Base-by-base conservation (phyloP, 495 filamentous ascomycete genomes). In the Staphylotrichum tortipilum region DNA sequence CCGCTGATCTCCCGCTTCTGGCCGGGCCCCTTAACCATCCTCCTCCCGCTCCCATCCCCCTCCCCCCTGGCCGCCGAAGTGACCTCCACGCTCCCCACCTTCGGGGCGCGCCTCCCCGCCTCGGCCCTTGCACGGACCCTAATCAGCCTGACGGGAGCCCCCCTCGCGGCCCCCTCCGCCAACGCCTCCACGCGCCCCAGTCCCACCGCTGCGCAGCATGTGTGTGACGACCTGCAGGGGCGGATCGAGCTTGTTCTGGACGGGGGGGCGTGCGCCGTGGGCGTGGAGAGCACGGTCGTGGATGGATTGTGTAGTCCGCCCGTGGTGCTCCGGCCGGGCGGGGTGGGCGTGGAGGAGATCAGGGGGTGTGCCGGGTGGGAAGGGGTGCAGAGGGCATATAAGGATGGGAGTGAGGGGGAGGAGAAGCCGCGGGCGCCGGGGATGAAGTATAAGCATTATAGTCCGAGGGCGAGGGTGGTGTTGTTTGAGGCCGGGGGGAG, bases 381-480 rank as follows among this genome's bases (percentile, higher is more conserved):
- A 59, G 71, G 77, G 41, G 83, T 87, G 2, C 70, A 70, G 48
- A 74, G 85, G 24, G 91, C 79, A 34, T 95, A 95, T 62, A 77
- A 79, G 51, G 87, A 95, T 55, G 61, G 64, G 19, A 72, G 73
- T 3, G 15, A 31, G 17, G 39, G 15, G 14, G 31, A 26, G 43
- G 65, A 72, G 47, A 70, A 73, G 19, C 91, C 94, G 6, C 78
- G 84, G 47, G 90, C 91, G 3, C 92, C 92, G 8, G 92, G 92
- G 3, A 99, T 99, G 92, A 99, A 99, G 62, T 99, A 99, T 66
- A 84, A 89, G 57, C 92, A 99, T 64, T 99, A 99, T 61, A 94
- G 89, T 18, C 92, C 92, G 0, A 85, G 84, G 60, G 92, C 92
- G 14, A 81, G 75, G 26, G 91, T 99, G 9, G 70, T 95, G 19